Base-by-base conservation (phyloP, 1,284 basidiomycete genomes). In the Cerioporus squamosus region DNA sequence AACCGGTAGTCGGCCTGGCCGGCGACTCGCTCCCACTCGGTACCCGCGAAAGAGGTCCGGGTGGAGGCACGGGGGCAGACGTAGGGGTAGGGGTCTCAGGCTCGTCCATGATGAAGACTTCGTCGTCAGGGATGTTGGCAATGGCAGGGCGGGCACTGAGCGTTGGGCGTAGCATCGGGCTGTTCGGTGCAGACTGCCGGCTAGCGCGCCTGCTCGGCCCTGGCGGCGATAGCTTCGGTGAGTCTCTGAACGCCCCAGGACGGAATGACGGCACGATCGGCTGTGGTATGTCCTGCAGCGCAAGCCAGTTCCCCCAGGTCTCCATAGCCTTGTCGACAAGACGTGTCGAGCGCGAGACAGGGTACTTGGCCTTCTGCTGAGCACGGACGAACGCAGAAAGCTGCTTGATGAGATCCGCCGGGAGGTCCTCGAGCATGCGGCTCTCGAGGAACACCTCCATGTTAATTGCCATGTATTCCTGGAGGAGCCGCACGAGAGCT, bases 401-500 rank as follows among this genome's bases (percentile, higher is more conserved):
- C 54, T 89, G 84, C 45, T 83, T 83, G 57, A 97, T 75, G 31
- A 94, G 82, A 31, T 83, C 80, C 22, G 79, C 72, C 3, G 90
- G 81, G 47, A 98, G 82, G 64, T 92, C 91, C 49, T 91, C 86
- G 22, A 99, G 82, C 66, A 95, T 83, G 5, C 85, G 84, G 29
- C 81, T 81, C 71, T 98, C 95, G 22, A 99, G 83, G 53, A 98
- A 82, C 0, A 90, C 88, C 72, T 99, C 97, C 79, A 98, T 81
- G 69, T 94, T 95, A 57, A 85, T 83, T 2, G 86, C 78, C 65
- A 96, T 89, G 74, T 96, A 98, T 43, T 83, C 83, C 72, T 96
- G 92, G 17, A 96, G 79, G 48, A 88, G 84, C 22, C 84, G 79
- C 29, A 88, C 83, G 53, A 99, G 85, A 5, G 86, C 82, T 17